A percentile compares a stretch with the other conserved stretches of the same genome.
Evolutionary conservation across 805 yeast species (phyloP).

Genomic region (Myxozyma lipomycoides): DNA sequence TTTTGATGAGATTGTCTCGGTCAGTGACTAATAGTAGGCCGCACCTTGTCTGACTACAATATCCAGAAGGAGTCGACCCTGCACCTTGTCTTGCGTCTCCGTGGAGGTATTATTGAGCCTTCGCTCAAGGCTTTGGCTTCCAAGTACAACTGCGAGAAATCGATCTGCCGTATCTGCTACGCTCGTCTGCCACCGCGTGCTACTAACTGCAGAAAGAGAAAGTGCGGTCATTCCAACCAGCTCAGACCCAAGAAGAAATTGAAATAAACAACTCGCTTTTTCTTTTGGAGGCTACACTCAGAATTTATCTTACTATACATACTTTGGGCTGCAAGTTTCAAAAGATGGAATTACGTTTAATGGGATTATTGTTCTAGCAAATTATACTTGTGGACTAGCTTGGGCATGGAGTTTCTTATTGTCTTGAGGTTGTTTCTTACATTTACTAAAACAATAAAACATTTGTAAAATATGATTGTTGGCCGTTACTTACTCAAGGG

Average conservation of each 20-base stretch:
- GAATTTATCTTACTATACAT: too few species aligned
- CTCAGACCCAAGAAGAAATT: conserved; percentile 78
- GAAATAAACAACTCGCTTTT: conserved; percentile 54
- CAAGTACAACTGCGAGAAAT: conserved; percentile 99
- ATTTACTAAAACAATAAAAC: too few species aligned
- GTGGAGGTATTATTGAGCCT: conserved; percentile 99
- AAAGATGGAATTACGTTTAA: too few species aligned
- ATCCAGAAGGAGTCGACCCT: conserved; percentile 99
- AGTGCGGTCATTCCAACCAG: conserved; percentile 99
- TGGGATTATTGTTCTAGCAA: too few species aligned
- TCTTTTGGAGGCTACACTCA: too few species aligned
- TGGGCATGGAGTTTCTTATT: too few species aligned
- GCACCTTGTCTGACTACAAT: conserved; percentile 99
- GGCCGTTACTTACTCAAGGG: too few species aligned
- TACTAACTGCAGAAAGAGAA: conserved; percentile 99
- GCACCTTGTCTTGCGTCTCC: conserved; percentile 92
- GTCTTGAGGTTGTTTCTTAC: too few species aligned
- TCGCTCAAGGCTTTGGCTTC: conserved; percentile 98
- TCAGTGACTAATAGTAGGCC: conserved; percentile 46
- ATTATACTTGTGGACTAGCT: too few species aligned
- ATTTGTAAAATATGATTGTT: too few species aligned
- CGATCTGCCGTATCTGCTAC: conserved; percentile 99
- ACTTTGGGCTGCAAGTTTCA: too few species aligned
- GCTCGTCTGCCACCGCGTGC: conserved; percentile 99
- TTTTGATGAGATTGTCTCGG: not conserved